A percentile compares a stretch with the other conserved stretches of the same genome.
phyloP scores from a whole-genome alignment of 2,329 filamentous ascomycete species.

The Acrodontium crateriforme region DNA sequence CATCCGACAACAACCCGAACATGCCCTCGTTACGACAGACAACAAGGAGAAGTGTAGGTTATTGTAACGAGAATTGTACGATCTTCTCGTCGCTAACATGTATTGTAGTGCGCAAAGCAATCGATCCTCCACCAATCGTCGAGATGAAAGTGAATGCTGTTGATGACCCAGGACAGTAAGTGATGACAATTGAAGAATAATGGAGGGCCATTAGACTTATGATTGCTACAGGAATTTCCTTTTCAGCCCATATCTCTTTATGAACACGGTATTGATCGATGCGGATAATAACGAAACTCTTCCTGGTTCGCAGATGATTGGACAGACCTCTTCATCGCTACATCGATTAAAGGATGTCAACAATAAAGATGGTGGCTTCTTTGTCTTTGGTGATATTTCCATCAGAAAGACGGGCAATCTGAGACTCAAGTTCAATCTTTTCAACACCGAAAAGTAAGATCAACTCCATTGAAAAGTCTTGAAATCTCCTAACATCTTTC shows the following conservation, averaged over 20 bases:
- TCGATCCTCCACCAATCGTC: constrained; percentile 77
- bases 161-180: constrained; percentile 29
- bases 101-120: constrained; percentile 49
- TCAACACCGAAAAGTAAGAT: constrained; percentile 51
- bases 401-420: constrained; percentile 61
- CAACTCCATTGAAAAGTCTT: no score
- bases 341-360: constrained; percentile 68
- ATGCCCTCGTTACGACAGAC: constrained; percentile 49
- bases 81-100: background rate
- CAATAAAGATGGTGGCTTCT: constrained; percentile 69
- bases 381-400: constrained; percentile 81
- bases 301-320: constrained; percentile 28
- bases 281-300: constrained; percentile 9
- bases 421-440: constrained; percentile 63
- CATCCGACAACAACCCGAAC: constrained; percentile 53
- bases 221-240: constrained; percentile 39
- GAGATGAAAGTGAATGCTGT: constrained; percentile 44
- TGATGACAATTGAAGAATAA: constrained; percentile 39
- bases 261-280: no score
- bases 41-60: constrained; percentile 60
- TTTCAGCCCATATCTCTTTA: constrained; percentile 52
- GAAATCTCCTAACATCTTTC: no score
- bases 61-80: no score
- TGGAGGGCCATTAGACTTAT: constrained; percentile 1
- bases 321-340: constrained; percentile 65